Evolutionary conservation across 495 filamentous ascomycete genomes (phyloP), one percentile per base, ranked within the genome.

Genomic region (Hyaloscypha variabilis): DNA sequence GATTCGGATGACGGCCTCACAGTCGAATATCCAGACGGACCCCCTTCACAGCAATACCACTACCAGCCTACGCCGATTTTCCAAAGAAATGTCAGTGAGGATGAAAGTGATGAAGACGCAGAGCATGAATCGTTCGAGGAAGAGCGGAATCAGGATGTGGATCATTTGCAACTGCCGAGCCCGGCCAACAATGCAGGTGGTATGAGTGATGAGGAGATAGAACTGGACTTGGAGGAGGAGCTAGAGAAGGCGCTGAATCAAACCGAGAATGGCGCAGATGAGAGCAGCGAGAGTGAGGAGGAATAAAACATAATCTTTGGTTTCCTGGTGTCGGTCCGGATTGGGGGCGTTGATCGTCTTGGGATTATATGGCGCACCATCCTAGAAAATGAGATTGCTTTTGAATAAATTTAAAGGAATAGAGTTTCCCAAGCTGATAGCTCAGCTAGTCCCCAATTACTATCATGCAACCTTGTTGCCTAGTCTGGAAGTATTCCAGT

Each of bases 271-370:
- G 63, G 55, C 8, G 65, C 30, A 46, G 69, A 67, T 56, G 69
- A 73, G 56, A 71, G 69, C 51, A 63, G 59, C 52, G 72, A 74
- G 65, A 74, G 72, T 56, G 72, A 74, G 31, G 72, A 74, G 50
- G 72, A 74, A 56, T 73, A 61, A 71, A 4, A n/a, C 25, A 36
- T 8, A 42, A 11, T 46, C 17, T 14, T 19, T 4, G 39, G 17
- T 46, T 17, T 17, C 13, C 6, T 10, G 39, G 11, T 10, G 14
- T 46, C 4, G 4, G 39, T 17, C 4, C 4, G 11, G 19, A 46
- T 46, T 17, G 8, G 1, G 11, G 39, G 39, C 14, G 39, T 46
- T 19, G 39, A 14, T 46, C 29, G 59, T 57, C 19, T 24, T n/a
- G 24, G 49, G 23, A 23, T n/a, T 23, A 58, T 26, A 17, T 26